Base-by-base conservation (phyloP, 1,139 yeast genomes). In the Blastobotrys buckinghamii region DNA sequence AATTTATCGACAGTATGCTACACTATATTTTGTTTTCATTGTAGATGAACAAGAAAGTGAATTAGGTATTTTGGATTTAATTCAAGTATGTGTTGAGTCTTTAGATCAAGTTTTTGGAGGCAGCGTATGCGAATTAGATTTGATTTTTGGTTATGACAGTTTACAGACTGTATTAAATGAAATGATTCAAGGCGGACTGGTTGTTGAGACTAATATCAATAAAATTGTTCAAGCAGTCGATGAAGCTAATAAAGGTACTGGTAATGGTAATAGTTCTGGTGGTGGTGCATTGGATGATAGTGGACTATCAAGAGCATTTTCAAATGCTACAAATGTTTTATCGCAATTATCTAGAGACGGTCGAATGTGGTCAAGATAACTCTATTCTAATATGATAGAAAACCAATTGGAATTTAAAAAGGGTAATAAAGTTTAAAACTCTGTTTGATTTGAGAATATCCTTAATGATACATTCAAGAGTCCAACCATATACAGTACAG, bases 171-270 rank as follows among this genome's bases (percentile, higher is more conserved):
- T 92, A 4, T 69, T 92, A 49, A 68, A 66, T 33, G 97, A 94
- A 60, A 85, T 92, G 38, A 84, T 92, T 1, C 98, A 92, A 64
- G 98, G 97, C 27, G 99, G 99, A 0, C 84, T 94, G 95, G 98
- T 92, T n/a, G 87, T 94, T 36, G 98, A 92, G 64, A 90, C 98
- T 1, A 88, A 84, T 59, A 87, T 89, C 26, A 66, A 72, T 37
- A 78, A 86, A 54, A 89, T 92, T 36, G 96, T 90, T n/a, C 89
- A 94, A 0, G 71, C 76, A 0, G 73, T 71, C 2, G 73, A 71
- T 48, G 70, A 69, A 38, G 71, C 71, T 24, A 69, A 70, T 49
- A 55, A 58, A 13, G 69, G 67, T n/a, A 58, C 55, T 32, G 50
- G 50, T 17, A 9, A 6, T 20, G 34, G 36, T 13, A 22, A 34